Conservation (phyloP, 2,329 filamentous ascomycete genomes). For the Penicillium sp. region DNA sequence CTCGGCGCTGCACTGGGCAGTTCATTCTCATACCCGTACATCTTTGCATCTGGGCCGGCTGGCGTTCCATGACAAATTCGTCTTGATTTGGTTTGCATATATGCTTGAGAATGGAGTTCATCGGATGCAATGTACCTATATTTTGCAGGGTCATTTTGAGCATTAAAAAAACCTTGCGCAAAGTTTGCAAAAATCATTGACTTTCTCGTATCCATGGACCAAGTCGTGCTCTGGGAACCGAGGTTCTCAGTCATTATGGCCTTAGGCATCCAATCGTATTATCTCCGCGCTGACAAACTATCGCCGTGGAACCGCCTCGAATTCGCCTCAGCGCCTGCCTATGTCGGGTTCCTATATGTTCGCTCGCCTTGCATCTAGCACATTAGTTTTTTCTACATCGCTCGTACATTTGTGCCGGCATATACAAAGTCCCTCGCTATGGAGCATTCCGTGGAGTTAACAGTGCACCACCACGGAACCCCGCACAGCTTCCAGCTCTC, state of each 20-base stretch:
- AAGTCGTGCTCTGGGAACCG: background rate
- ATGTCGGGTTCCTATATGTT: conserved; percentile 13
- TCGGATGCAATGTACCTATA: background rate
- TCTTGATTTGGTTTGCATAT: background rate
- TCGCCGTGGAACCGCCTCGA: conserved; percentile 32
- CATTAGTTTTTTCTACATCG: background rate
- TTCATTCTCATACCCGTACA: background rate
- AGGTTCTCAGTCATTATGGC: background rate
- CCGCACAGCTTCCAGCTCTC: conserved; percentile 50
- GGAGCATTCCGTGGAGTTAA: conserved; percentile 39
- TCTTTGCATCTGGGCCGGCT: background rate
- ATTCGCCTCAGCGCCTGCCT: conserved; percentile 19
- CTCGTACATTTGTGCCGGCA: background rate
- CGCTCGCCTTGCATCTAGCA: background rate
- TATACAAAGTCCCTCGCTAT: conserved; percentile 2
- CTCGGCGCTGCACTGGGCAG: background rate
- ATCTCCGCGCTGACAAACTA: conserved; percentile 36
- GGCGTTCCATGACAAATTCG: background rate
- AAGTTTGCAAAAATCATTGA: background rate
- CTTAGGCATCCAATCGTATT: conserved; percentile 7
- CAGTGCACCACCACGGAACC: conserved; percentile 56
- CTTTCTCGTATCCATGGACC: background rate
- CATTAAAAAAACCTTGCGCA: background rate
- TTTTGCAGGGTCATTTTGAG: background rate
- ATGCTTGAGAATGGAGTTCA: background rate